Conservation (phyloP, 192 early-diverging fungal species). For the Coemansia sp. region DNA sequence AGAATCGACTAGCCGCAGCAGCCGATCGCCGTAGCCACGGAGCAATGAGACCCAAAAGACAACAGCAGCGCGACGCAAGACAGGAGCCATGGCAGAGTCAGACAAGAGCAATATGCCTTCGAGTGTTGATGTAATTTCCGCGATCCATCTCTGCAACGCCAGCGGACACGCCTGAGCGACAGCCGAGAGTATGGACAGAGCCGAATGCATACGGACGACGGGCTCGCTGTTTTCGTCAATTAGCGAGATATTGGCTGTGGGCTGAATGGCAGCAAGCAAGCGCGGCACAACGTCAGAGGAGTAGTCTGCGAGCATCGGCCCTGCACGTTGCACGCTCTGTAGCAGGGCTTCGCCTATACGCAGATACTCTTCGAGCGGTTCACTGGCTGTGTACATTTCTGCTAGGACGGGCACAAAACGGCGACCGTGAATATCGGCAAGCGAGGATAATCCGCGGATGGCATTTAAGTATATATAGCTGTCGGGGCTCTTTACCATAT, state of each 20-base stretch:
- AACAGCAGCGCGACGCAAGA: conserved; percentile 70
- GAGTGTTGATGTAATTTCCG: conserved; percentile 67
- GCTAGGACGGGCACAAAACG: conserved; percentile 68
- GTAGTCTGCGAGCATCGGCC: conserved; percentile 78
- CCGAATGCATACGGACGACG: conserved; percentile 55
- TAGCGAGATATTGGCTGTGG: neutral
- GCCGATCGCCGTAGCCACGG: conserved; percentile 61
- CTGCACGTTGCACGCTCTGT: conserved; percentile 81
- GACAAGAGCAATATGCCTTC: conserved; percentile 65
- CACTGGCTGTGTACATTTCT: conserved; percentile 59
- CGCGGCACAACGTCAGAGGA: conserved; percentile 25
- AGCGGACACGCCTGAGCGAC: conserved; percentile 72
- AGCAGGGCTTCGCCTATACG: conserved; percentile 86
- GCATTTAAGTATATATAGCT: conserved; percentile 94
- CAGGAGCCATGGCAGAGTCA: conserved; percentile 32
- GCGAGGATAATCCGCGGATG: conserved; percentile 77
- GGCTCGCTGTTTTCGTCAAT: conserved; percentile 16
- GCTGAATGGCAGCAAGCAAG: conserved; percentile 40
- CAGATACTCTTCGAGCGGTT: conserved; percentile 66
- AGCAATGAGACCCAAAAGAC: conserved; percentile 69
- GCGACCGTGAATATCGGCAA: conserved; percentile 79
- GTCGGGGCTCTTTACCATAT: conserved; percentile 75
- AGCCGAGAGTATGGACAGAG: conserved; percentile 64
- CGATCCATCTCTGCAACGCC: conserved; percentile 65
- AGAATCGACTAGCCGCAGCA: conserved; percentile 58